A percentile compares a stretch with the other conserved stretches of the same genome.
Conservation (phyloP, 352 stramenopile genomes). For the Phytopythium boreale region DNA sequence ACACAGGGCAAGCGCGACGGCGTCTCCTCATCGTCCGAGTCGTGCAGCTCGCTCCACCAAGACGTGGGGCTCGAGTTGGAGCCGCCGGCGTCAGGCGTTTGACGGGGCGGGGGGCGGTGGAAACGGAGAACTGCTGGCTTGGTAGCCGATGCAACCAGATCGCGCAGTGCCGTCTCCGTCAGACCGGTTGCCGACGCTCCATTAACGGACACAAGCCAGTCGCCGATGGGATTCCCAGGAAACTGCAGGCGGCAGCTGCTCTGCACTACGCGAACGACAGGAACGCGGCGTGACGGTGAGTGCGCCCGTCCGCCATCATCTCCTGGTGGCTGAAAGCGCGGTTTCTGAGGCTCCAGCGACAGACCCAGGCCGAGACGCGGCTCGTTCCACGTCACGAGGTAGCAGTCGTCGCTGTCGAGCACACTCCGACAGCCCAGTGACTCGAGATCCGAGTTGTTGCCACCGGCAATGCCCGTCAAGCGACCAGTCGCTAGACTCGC, state of each 20-base stretch:
- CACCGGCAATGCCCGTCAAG: not conserved
- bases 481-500: not conserved
- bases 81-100: not conserved
- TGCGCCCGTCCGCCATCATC: not conserved
- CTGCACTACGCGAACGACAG: slow-evolving; percentile 26
- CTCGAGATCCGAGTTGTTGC: not conserved
- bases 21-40: slow-evolving; percentile 8
- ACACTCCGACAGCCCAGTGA: not conserved
- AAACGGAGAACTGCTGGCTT: slow-evolving; percentile 40
- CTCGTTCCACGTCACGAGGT: slow-evolving; percentile 26
- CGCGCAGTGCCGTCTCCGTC: slow-evolving; percentile 20
- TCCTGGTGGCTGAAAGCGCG: not conserved
- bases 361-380: slow-evolving; percentile 25
- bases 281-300: slow-evolving; percentile 11
- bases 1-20: not conserved
- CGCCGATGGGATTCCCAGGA: slow-evolving; percentile 24
- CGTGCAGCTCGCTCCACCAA: slow-evolving; percentile 15
- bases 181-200: slow-evolving; percentile 24
- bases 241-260: slow-evolving; percentile 33
- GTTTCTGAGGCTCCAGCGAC: slow-evolving; percentile 3
- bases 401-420: slow-evolving; percentile 15
- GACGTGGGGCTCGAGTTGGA: slow-evolving; percentile 11
- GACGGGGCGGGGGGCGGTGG: slow-evolving; percentile 11
- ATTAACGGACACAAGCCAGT: slow-evolving; percentile 39
- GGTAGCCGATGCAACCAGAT: slow-evolving; percentile 24